A percentile compares a stretch with the other conserved stretches of the same genome.
phyloP scores from a whole-genome alignment of 805 yeast species.

The Cyberlindnera nakhonratchasimensis region DNA sequence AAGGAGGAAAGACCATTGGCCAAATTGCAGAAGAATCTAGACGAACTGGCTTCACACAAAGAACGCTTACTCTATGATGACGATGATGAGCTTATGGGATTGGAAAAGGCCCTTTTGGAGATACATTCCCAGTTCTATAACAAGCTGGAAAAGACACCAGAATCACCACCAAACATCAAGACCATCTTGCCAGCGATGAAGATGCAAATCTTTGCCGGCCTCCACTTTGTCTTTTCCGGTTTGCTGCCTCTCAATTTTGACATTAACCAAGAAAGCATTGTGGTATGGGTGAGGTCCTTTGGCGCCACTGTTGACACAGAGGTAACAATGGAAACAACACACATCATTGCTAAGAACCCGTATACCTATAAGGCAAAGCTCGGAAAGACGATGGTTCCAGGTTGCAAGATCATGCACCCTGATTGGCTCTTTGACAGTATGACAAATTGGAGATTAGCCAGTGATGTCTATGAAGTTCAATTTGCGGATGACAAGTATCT shows the following conservation, averaged over 20 bases:
- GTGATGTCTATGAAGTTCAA: constrained; percentile 55
- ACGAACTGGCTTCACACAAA: constrained; percentile 28
- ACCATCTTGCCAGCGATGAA: constrained; percentile 76
- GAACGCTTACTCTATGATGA: constrained; percentile 63
- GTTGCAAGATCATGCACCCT: constrained; percentile 77
- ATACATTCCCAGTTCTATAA: constrained; percentile 69
- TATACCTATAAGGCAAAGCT: constrained; percentile 81
- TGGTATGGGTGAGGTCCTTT: constrained; percentile 86
- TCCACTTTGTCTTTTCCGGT: constrained; percentile 78
- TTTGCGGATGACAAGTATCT: constrained; percentile 46
- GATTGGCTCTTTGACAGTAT: constrained; percentile 91
- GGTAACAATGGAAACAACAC: constrained; percentile 73
- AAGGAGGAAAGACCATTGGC: constrained; percentile 83
- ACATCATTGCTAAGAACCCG: constrained; percentile 77
- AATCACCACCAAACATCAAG: constrained; percentile 62
- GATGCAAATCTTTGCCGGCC: constrained; percentile 58
- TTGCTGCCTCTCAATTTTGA: constrained; percentile 81
- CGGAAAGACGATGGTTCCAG: constrained; percentile 59
- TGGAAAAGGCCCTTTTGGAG: constrained; percentile 57
- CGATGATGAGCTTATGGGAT: constrained; percentile 67
- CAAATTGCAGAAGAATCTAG: constrained; percentile 71
- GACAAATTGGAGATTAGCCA: constrained; percentile 72
- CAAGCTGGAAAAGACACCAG: constrained; percentile 36
- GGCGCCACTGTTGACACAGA: constrained; percentile 83
- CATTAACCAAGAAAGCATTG: constrained; percentile 76